phyloP scores from a whole-genome alignment of 139 green algal species.

The Chlorella vulgaris region DNA sequence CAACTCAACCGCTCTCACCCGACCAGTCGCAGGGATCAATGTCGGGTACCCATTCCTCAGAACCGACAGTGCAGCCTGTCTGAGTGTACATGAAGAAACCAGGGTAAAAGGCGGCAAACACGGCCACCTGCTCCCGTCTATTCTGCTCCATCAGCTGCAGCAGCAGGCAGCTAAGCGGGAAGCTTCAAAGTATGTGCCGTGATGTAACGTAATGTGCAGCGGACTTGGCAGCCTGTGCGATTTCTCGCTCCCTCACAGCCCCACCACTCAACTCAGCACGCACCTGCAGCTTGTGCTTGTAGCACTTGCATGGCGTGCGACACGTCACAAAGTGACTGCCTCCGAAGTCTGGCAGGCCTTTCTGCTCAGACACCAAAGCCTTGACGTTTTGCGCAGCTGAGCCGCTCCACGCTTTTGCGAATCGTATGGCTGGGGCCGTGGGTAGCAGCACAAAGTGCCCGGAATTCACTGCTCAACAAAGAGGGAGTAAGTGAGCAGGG shows the following conservation, averaged over 20 bases:
- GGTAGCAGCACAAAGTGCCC: slow-evolving; percentile 25
- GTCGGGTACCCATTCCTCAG: not conserved
- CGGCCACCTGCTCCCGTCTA: not conserved
- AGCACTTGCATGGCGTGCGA: not conserved
- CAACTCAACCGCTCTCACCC: not conserved
- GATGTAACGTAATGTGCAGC: too few relatives aligned
- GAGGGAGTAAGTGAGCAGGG: too few relatives aligned
- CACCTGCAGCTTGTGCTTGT: slow-evolving; percentile 11
- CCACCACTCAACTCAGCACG: too few relatives aligned
- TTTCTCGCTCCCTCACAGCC: not conserved
- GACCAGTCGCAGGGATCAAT: slow-evolving; percentile 18
- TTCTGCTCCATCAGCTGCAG: not conserved
- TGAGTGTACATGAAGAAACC: not conserved
- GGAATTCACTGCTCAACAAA: slow-evolving; percentile 25
- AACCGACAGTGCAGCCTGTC: slow-evolving; percentile 8
- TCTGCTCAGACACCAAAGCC: slow-evolving; percentile 4
- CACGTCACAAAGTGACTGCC: not conserved
- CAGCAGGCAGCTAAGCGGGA: not conserved
- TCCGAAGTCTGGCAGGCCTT: not conserved
- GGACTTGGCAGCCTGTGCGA: too few relatives aligned
- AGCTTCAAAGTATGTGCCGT: not conserved
- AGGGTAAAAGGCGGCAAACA: not conserved
- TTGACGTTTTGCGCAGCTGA: not conserved
- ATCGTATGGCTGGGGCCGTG: not conserved
- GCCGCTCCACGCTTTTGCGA: not conserved